Conservation (phyloP, 2,329 filamentous ascomycete species). For the Leptographium flavum region DNA sequence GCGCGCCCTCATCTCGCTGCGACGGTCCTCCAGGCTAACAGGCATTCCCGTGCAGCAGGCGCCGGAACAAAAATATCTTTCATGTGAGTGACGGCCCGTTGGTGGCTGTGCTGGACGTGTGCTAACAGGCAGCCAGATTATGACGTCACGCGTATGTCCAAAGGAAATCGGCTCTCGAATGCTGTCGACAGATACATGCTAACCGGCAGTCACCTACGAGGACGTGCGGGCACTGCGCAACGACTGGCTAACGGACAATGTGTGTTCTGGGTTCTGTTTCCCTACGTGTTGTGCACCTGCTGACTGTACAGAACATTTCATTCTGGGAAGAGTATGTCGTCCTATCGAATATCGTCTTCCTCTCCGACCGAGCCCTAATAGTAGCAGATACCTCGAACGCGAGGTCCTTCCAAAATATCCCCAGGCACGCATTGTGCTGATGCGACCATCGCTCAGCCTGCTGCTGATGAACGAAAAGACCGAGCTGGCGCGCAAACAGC, state of each 20-base stretch:
- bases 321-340: conserved; percentile 97
- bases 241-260: conserved; percentile 96
- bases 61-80: conserved; percentile 27
- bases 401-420: conserved; percentile 72
- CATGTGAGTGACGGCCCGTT: neutral
- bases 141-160: conserved; percentile 16
- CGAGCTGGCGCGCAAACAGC: conserved; percentile 15
- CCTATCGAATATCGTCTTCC: neutral
- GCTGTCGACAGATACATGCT: neutral
- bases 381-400: conserved; percentile 69
- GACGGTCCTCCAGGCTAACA: conserved; percentile 10
- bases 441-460: conserved; percentile 89
- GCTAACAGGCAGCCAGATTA: conserved; percentile 18
- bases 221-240: conserved; percentile 78
- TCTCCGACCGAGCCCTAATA: too few relatives aligned
- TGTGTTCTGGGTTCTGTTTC: conserved; percentile 25
- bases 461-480: conserved; percentile 58
- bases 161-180: neutral
- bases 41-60: conserved; percentile 16
- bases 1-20: neutral
- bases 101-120: neutral
- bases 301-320: conserved; percentile 56
- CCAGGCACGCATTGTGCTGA: conserved; percentile 73
- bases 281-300: neutral
- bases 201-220: conserved; percentile 58